Conservation (phyloP, 768 basidiomycete species). For the Rhodotorula graminis region DNA sequence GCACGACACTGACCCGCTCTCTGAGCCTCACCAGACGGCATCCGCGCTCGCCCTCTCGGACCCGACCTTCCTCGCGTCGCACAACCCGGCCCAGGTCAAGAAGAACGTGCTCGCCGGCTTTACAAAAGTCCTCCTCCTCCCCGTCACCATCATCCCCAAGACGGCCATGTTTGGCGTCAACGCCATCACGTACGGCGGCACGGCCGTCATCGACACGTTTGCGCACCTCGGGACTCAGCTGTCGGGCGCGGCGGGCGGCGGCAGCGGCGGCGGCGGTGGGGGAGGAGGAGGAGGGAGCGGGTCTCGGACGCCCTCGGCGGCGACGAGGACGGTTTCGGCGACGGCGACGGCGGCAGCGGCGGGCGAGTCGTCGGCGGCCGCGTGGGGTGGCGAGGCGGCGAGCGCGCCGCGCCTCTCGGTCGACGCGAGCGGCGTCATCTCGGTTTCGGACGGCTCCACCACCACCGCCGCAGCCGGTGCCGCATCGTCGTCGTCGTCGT, state of each 20-base stretch:
- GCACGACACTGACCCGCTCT: neutral
- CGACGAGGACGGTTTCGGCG: neutral
- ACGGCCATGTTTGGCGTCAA: conserved; percentile 53
- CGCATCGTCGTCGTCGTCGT: neutral
- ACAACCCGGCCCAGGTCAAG: conserved; percentile 87
- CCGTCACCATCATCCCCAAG: conserved; percentile 92
- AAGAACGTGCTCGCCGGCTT: conserved; percentile 89
- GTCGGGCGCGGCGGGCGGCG: neutral
- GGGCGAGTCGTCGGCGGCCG: conserved; percentile 18
- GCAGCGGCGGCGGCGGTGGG: neutral
- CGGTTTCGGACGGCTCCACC: neutral
- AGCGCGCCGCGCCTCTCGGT: conserved; percentile 6
- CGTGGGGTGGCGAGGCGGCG: conserved; percentile 20
- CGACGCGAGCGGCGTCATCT: conserved; percentile 12
- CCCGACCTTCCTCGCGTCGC: conserved; percentile 68
- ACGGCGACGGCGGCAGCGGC: neutral
- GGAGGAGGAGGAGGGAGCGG: neutral
- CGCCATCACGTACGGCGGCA: conserved; percentile 57
- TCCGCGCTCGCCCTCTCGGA: conserved; percentile 30
- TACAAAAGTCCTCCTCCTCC: conserved; percentile 77
- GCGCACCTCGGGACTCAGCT: conserved; percentile 27
- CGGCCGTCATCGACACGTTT: conserved; percentile 42
- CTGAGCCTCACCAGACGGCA: conserved; percentile 36
- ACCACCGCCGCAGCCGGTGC: too few relatives aligned
- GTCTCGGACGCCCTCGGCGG: neutral